phyloP scores from a whole-genome alignment of 768 basidiomycete species.

The Chalciporus sphaerocephalus region DNA sequence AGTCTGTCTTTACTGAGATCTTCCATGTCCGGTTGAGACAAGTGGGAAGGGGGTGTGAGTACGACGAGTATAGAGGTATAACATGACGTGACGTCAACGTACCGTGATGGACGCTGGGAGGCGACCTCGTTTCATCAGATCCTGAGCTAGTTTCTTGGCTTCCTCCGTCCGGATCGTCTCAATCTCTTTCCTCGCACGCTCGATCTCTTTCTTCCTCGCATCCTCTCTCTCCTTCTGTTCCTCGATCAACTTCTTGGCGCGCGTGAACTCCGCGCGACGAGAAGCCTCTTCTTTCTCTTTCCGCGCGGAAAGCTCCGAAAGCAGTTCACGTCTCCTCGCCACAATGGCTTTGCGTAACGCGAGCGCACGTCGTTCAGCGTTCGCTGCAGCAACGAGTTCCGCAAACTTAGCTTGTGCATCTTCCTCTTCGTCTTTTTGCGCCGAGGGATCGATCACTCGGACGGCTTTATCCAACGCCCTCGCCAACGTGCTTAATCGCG shows the following conservation, averaged over 20 bases:
- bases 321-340: slow-evolving; percentile 77
- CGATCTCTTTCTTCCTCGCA: slow-evolving; percentile 61
- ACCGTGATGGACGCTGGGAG: slow-evolving; percentile 70
- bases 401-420: slow-evolving; percentile 51
- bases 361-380: slow-evolving; percentile 73
- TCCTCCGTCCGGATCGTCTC: slow-evolving; percentile 60
- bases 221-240: slow-evolving; percentile 60
- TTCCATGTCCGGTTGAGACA: slow-evolving; percentile 62
- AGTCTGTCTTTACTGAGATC: slow-evolving; percentile 81
- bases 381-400: slow-evolving; percentile 57
- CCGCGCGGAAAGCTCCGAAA: slow-evolving; percentile 76
- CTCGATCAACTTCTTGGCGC: slow-evolving; percentile 70
- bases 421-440: slow-evolving; percentile 34
- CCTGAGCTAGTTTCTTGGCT: slow-evolving; percentile 83
- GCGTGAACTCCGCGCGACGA: slow-evolving; percentile 61
- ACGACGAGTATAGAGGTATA: slow-evolving; percentile 2
- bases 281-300: slow-evolving; percentile 88
- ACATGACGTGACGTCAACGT: slow-evolving; percentile 25
- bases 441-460: slow-evolving; percentile 43
- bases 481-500: slow-evolving; percentile 75
- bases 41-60: background rate
- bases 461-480: slow-evolving; percentile 67
- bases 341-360: slow-evolving; percentile 76
- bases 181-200: slow-evolving; percentile 66
- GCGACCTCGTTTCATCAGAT: slow-evolving; percentile 73